Percentiles rank a stretch among this genome's conserved stretches.
Conservation (phyloP, 305 asterid genomes). For the Rubia occidens region DNA sequence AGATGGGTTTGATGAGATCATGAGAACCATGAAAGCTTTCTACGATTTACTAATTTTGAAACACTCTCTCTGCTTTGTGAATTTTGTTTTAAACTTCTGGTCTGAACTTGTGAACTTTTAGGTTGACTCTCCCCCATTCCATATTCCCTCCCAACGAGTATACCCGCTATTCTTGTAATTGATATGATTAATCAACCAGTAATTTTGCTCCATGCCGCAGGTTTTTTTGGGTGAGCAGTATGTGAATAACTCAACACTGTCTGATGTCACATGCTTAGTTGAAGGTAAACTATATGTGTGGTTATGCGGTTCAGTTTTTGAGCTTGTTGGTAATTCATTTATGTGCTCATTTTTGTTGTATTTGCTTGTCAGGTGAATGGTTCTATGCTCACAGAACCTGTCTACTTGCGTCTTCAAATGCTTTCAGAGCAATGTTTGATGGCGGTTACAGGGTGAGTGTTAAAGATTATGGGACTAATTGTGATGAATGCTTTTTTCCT, state of each 20-base stretch:
- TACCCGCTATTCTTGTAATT: not conserved
- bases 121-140: not conserved
- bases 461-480: not conserved
- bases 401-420: slow-evolving; percentile 95
- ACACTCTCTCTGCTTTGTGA: not conserved
- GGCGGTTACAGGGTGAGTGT: slow-evolving; percentile 96
- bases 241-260: slow-evolving; percentile 78
- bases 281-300: slow-evolving; percentile 50
- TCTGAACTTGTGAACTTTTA: not conserved
- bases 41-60: not conserved
- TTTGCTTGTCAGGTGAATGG: slow-evolving; percentile 57
- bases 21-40: not conserved
- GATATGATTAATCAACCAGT: not conserved
- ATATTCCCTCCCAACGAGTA: not conserved
- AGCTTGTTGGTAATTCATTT: not conserved
- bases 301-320: slow-evolving; percentile 12
- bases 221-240: slow-evolving; percentile 92
- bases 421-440: slow-evolving; percentile 99
- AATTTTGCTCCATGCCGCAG: slow-evolving; percentile 34
- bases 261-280: slow-evolving; percentile 91
- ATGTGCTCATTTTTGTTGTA: slow-evolving; percentile 9
- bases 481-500: not conserved
- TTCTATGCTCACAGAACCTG: slow-evolving; percentile 98
- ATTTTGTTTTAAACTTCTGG: not conserved
- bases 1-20: not conserved